Base-by-base conservation (phyloP, 192 early-diverging fungal species). In the Allomyces macrogynus region DNA sequence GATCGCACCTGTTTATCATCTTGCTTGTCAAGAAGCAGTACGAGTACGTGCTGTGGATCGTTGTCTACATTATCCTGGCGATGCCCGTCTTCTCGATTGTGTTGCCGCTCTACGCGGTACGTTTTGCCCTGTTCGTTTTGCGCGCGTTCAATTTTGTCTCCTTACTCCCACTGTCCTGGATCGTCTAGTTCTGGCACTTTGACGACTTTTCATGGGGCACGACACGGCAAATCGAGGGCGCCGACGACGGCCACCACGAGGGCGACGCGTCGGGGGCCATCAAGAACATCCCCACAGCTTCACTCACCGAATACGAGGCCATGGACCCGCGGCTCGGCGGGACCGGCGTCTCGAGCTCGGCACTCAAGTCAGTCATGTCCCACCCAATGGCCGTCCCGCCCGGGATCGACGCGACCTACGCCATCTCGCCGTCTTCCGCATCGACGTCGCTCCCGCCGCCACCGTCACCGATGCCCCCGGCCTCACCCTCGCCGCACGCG, bases 171-270 rank as follows among this genome's bases (percentile, higher is more conserved):
- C 26, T 3, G 26, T 27, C 26, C 26, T 4, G 26, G 26, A 27
- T 27, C 26, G 26, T 27, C 26, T 78, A 93, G 23, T 98, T 95
- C 83, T 99, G 95, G 95, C 91, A 93, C 78, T 93, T 97, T 74
- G 95, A 99, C 72, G 92, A 99, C 71, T 99, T 99, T 70, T 93
- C 90, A 20, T 99, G 95, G 95, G 95, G 93, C 64, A 94, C 93
- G 72, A 98, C 95, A 27, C 89, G 95, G 72, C 61, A 87, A 18
- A 88, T 94, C 7, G 78, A 89, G 23, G 93, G 93, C 63, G 87
- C 84, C 25, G 80, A 81, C 26, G 80, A 57, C 49, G 49, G 49
- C 49, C 49, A 57, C 0, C 49, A 57, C 9, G 49, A n/a, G 2
- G 49, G 49, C 16, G 49, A 57, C 49, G 12, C 49, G 12, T 20